Base-by-base conservation (phyloP, 768 basidiomycete species). In the Rhizopogon vinicolor region DNA sequence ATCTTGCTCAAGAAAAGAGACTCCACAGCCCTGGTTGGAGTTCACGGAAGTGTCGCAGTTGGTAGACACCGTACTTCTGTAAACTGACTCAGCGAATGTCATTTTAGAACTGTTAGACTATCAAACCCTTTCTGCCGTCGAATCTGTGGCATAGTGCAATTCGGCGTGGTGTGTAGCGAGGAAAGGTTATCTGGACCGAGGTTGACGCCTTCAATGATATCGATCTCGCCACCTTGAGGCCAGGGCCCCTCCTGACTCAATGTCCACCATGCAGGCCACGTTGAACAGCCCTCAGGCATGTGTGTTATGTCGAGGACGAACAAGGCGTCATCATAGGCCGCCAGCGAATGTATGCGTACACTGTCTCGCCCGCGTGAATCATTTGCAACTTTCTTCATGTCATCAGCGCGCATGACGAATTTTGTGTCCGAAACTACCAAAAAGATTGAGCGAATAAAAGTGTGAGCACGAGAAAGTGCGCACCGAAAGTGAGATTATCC, bases 191-290 rank as follows among this genome's bases (percentile, higher is more conserved):
- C 46, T 1, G 52, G 55, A 48, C 73, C 65, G n/a, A 62, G 58
- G 57, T 86, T 81, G 49, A 85, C 83, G 52, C 84, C 83, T 68
- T 86, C 84, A 19, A 85, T 76, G 53, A 85, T 78, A 64, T 84
- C 82, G 35, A 83, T 79, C 53, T 85, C 83, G 5, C 83, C 83
- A n/a, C 79, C 80, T 3, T 70, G 42, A 0, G 86, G 85, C 85
- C 84, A 86, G 5, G 78, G 81, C 0, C 80, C 79, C 19, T 60
- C 50, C 54, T 64, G 45, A 58, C 81, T 82, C 55, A 79, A 53
- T 37, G 81, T 79, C 84, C 84, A 85, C 63, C 79, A 85, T 1
- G 84, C 84, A 3, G 84, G 84, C 85, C 85, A 86, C 16, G 82
- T 82, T 25, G 64, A 68, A 53, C 81, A 83, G 25, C 84, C 84